Conservation (phyloP, 176 grass and related monocot genomes). For the Eremochloa ophiuroides region DNA sequence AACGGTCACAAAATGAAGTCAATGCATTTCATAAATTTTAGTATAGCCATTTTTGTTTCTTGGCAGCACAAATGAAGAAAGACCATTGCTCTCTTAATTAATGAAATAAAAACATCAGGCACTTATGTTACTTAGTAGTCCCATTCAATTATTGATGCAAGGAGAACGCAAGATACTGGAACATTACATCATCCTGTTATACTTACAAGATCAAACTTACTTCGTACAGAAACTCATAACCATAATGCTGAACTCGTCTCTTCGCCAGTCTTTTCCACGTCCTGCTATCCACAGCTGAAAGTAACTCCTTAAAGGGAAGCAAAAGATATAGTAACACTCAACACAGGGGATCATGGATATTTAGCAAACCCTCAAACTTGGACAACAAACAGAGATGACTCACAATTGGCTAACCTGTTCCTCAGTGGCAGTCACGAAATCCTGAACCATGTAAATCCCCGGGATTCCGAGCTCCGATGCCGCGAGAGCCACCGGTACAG, state of each 20-base stretch:
- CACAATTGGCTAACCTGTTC: conserved; percentile 52
- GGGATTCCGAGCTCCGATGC: conserved; percentile 62
- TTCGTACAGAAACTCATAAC: conserved; percentile 91
- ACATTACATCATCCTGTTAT: background rate
- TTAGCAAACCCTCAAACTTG: background rate
- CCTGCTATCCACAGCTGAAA: conserved; percentile 61
- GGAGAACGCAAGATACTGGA: background rate
- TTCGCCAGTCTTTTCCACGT: conserved; percentile 76
- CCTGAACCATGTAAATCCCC: conserved; percentile 69
- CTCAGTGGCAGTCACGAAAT: conserved; percentile 65
- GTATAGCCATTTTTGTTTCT: background rate
- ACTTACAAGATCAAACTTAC: conserved; percentile 59
- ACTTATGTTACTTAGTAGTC: background rate
- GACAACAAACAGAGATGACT: background rate
- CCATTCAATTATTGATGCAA: background rate
- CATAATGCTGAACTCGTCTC: conserved; percentile 95
- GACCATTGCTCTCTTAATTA: background rate
- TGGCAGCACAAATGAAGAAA: background rate
- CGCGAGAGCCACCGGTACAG: conserved; percentile 36
- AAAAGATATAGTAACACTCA: background rate
- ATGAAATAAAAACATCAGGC: background rate
- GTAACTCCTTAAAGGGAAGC: conserved; percentile 56
- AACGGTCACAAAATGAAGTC: background rate
- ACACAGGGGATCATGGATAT: background rate
- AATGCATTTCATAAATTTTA: background rate